Percentiles rank a stretch among this genome's conserved stretches.
Conservation (phyloP, 31 red algal species). For the Asparagopsis taxiformis region DNA sequence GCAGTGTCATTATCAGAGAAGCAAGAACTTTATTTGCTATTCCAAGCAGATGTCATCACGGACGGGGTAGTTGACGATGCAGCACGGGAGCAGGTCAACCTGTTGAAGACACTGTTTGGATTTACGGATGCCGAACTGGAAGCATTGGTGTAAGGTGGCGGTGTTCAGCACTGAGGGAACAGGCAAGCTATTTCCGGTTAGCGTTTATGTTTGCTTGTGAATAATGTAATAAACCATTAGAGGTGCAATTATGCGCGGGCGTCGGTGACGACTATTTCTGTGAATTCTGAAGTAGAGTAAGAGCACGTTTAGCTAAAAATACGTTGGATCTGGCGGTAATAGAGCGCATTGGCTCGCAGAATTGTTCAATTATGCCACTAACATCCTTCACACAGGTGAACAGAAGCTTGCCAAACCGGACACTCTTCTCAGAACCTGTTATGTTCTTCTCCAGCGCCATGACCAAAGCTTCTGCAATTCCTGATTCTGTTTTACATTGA, state of each 20-base stretch:
- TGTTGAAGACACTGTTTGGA: constrained; percentile 84
- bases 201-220: too few species aligned
- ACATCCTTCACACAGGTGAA: constrained; percentile 40
- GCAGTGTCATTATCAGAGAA: constrained; percentile 71
- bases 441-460: constrained; percentile 42
- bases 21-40: constrained; percentile 82
- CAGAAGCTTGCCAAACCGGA: constrained; percentile 65
- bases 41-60: constrained; percentile 77
- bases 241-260: too few species aligned
- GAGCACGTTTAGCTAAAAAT: constrained; percentile 60
- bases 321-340: constrained; percentile 30
- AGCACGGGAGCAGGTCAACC: constrained; percentile 53
- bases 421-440: constrained; percentile 50
- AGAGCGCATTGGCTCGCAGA: constrained; percentile 24
- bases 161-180: too few species aligned
- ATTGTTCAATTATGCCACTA: constrained; percentile 22
- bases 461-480: constrained; percentile 6
- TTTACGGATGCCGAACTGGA: constrained; percentile 67
- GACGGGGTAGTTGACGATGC: constrained; percentile 37
- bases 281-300: constrained; percentile 21
- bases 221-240: too few species aligned
- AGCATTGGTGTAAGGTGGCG: constrained; percentile 14
- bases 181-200: too few species aligned
- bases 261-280: not conserved
- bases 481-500: constrained; percentile 12